Percentiles rank a stretch among this genome's conserved stretches.
phyloP scores from a whole-genome alignment of 2,329 filamentous ascomycete genomes.

The Leptosphaerulina australis region DNA sequence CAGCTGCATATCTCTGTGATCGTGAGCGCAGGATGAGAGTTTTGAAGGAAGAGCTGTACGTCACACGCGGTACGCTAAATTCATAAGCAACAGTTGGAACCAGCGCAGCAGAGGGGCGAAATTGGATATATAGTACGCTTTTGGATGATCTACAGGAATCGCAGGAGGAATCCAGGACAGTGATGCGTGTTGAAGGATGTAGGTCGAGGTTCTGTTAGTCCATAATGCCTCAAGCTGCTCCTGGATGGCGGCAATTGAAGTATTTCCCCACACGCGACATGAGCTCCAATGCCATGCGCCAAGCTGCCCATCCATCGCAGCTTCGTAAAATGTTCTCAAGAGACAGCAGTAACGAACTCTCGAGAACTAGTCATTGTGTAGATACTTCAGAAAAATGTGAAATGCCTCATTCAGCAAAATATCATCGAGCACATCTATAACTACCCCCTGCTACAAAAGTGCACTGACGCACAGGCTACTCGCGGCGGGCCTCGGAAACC shows the following conservation, averaged over 20 bases:
- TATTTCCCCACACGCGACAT: conserved; percentile 13
- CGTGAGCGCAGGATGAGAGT: conserved; percentile 9
- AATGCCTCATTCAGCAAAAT: not conserved
- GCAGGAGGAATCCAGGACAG: not conserved
- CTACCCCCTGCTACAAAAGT: conserved; percentile 1
- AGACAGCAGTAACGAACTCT: not conserved
- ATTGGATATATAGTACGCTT: not conserved
- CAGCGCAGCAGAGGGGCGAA: not conserved
- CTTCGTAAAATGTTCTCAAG: not conserved
- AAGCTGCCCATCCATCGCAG: not conserved
- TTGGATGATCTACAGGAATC: not conserved
- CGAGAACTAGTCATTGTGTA: not conserved
- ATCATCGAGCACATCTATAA: conserved; percentile 1
- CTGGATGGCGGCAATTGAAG: not conserved
- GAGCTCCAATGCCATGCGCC: conserved; percentile 1
- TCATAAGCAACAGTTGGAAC: not conserved
- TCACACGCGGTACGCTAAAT: conserved; percentile 6
- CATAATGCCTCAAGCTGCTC: conserved; percentile 6
- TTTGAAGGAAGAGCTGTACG: conserved; percentile 2
- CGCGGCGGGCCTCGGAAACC: conserved; percentile 24
- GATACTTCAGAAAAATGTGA: not conserved
- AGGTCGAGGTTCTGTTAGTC: not conserved
- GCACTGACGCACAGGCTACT: conserved; percentile 25
- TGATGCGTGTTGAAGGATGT: not conserved
- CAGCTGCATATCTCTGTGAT: conserved; percentile 37